phyloP scores from a whole-genome alignment of 768 basidiomycete species.

The Leccinum rimulosum region DNA sequence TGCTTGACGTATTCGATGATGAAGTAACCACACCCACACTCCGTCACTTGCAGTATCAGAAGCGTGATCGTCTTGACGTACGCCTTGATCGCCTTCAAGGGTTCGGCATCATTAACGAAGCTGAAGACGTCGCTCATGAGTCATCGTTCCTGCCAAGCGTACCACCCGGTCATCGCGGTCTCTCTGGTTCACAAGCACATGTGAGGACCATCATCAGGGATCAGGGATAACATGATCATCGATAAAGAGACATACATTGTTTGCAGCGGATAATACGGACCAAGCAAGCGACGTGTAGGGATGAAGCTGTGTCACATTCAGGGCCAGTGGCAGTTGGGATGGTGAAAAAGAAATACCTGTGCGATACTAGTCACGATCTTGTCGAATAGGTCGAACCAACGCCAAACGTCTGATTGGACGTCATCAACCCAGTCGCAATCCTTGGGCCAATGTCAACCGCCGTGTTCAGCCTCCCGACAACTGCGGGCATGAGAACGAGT shows the following conservation, averaged over 20 bases:
- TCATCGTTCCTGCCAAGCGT: no score
- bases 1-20: no score
- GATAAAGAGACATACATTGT: not conserved
- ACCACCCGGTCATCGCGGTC: no score
- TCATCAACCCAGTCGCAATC: not conserved
- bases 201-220: no score
- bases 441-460: not conserved
- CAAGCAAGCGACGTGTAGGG: not conserved
- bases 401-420: not conserved
- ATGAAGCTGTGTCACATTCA: not conserved
- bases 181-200: no score
- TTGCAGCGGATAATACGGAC: not conserved
- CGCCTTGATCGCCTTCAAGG: no score
- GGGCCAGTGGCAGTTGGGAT: not conserved
- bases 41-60: no score
- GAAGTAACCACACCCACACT: no score
- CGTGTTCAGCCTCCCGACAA: not conserved
- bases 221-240: no score
- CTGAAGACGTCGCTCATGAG: no score
- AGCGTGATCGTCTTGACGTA: no score
- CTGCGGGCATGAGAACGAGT: not conserved
- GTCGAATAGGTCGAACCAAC: not conserved
- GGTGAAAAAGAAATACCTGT: not conserved
- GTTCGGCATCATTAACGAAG: no score
- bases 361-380: not conserved